Evolutionary conservation across 225 moss, liverwort and hornwort species (phyloP), one percentile per base, ranked within the genome.

Genomic region (Thuidium tamariscinum): DNA sequence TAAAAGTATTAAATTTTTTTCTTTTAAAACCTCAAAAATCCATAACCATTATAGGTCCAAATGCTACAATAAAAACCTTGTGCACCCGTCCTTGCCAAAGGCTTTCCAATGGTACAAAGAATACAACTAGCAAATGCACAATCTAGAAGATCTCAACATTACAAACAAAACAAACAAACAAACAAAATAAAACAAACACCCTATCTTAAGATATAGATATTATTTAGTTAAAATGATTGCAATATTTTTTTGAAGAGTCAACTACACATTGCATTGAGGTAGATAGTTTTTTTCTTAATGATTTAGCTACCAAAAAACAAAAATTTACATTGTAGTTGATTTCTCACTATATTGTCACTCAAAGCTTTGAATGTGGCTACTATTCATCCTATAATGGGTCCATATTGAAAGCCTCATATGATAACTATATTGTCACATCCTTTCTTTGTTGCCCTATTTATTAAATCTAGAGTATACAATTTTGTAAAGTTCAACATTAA

Each of bases 261-360:
- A 7, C 22, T 37, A 37, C 22, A 7, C 37, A 67, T 37, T 36
- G 16, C 16, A 44, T 27, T 29, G 10, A 10, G 1, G 2, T 15
- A 69, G 14, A 8, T 26, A 25, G 4, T 48, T 51, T 51, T 26
- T 15, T 26, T 16, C 9, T 5, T 67, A 44, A 44, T 29, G 3
- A 27, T 70, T 25, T 27, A 26, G 8, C 1, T 5, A 0, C 16
- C 0, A 7, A 16, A 27, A 42, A 7, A 2, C 0, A 27, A 0
- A 44, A 70, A 3, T 6, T 17, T 6, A 6, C 29, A 29, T 17
- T 27, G 44, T 5, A 0, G 29, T 46, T 10, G 37, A 9, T 29
- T 71, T 44, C 0, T 44, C 10, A 44, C 16, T 27, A 1, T 10
- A 30, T 46, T 72, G 72, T 17, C 18, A 72, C 0, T 46, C 46